Percentiles rank a stretch among this genome's conserved stretches.
Evolutionary conservation across 495 filamentous ascomycete genomes (phyloP).

Genomic region (Penicillium ucsense): DNA sequence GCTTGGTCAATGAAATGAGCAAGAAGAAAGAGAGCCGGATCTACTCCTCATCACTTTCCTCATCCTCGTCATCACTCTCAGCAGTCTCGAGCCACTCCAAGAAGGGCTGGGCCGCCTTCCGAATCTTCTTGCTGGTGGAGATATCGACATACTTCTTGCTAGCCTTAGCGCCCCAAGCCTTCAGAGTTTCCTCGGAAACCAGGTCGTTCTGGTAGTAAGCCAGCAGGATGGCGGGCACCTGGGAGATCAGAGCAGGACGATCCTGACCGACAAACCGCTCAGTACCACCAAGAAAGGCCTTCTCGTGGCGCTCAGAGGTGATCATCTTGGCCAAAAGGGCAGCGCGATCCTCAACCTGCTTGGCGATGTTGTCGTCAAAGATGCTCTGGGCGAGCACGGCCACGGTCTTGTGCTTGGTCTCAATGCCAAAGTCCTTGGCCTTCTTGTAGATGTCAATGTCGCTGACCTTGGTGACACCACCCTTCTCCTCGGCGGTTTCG

Average conservation of each 20-base stretch:
- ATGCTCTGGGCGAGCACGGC: conserved; percentile 87
- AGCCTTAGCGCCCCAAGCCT: conserved; percentile 84
- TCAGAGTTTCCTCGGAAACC: conserved; percentile 74
- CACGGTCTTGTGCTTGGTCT: conserved; percentile 86
- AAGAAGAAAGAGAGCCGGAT: background rate
- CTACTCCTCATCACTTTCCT: conserved; percentile 36
- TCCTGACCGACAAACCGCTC: conserved; percentile 87
- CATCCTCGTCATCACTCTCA: conserved; percentile 69
- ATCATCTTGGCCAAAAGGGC: conserved; percentile 87
- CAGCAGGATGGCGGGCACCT: conserved; percentile 77
- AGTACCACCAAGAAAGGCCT: conserved; percentile 92
- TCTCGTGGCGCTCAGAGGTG: conserved; percentile 84
- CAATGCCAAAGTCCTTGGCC: conserved; percentile 89
- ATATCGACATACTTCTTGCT: conserved; percentile 97
- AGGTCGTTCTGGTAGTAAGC: conserved; percentile 83
- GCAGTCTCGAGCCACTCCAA: conserved; percentile 88
- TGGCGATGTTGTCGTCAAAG: conserved; percentile 81
- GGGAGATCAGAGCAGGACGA: conserved; percentile 62
- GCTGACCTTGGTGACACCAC: conserved; percentile 63
- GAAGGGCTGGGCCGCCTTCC: conserved; percentile 89
- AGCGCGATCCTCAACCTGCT: conserved; percentile 74
- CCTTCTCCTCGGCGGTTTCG: conserved; percentile 58
- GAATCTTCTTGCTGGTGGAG: conserved; percentile 83
- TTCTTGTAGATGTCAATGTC: conserved; percentile 91
- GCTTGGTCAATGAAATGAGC: too few species aligned